Conservation (phyloP, 2,329 filamentous ascomycete genomes). For the Verticillium albo-atrum region DNA sequence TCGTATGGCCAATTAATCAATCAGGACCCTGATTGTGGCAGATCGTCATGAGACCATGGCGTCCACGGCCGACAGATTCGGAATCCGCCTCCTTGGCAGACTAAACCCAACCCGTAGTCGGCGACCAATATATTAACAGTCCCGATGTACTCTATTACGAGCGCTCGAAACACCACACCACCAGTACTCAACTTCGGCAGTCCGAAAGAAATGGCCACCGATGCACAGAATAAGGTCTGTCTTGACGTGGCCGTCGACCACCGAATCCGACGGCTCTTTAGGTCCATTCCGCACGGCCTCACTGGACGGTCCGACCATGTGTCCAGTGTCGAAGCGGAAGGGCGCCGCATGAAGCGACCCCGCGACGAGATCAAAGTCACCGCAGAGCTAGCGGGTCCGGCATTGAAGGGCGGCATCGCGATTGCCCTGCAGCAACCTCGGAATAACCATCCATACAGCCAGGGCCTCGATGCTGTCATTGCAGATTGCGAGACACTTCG, state of each 20-base stretch:
- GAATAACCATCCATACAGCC: conserved; percentile 9
- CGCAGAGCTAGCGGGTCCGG: conserved; percentile 9
- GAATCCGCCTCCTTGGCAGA: not conserved
- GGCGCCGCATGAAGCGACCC: not conserved
- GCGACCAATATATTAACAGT: not conserved
- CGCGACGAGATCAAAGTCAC: conserved; percentile 11
- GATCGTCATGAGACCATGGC: not conserved
- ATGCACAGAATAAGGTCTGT: not conserved
- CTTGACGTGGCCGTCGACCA: not conserved
- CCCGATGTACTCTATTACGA: not conserved
- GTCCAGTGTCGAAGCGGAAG: not conserved
- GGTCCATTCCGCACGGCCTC: not conserved
- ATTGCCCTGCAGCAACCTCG: conserved; percentile 14
- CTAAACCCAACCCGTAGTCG: not conserved
- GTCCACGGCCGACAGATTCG: not conserved
- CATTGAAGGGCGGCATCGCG: conserved; percentile 11
- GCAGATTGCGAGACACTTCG: conserved; percentile 11
- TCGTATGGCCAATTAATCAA: not conserved
- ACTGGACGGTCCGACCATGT: not conserved
- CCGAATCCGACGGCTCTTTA: not conserved
- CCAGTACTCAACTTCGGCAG: not conserved
- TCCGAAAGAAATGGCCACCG: not conserved
- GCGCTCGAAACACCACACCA: not conserved
- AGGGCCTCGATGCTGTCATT: conserved; percentile 12
- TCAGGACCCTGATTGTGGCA: not conserved